Base-by-base conservation (phyloP, 1,139 yeast genomes). In the Debaryomycetaceae sp. region DNA sequence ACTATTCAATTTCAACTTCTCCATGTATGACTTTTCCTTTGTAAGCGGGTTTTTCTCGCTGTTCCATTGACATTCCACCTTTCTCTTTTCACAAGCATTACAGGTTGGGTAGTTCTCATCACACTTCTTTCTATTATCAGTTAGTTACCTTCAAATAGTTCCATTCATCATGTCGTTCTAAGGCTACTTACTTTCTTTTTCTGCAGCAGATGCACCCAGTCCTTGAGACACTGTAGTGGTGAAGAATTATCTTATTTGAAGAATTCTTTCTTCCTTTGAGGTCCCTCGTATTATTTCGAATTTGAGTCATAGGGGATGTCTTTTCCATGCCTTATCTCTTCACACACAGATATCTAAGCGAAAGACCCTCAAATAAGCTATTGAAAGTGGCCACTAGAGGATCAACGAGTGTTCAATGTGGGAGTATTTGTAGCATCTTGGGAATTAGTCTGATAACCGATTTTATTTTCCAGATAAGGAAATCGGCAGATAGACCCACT, bases 81-180 rank as follows among this genome's bases (percentile, higher is more conserved):
- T 58, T 37, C 60, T 52, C 5, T 47, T 42, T n/a, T 43, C 44
- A 45, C 70, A 65, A 34, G 51, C 55, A 6, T 58, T 55, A 49
- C 69, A 64, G 5, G 42, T 41, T 1, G 69, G 69, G 41, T 56
- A 59, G 8, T 43, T 44, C 48, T 64, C 68, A 46, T 64, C 68
- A 45, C 69, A 64, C 43, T 62, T 63, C 37, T 46, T 46, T 30
- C 49, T 48, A 27, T 27, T 8, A 3, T 2, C 11, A 7, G 31
- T 27, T 27, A 27, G 31, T 27, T 3, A 11, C 8, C 8, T 27
- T 27, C 31, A 17, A 17, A 17, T 17, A 17, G 4, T 17, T 17
- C 2, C 20, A 17, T 17, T 17, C 20, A 17, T 17, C 20, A 17
- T 17, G 2, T 17, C 20, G 20, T 17, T 4, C 20, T 17, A 4